Conservation (phyloP, 2,329 filamentous ascomycete genomes). For the Knoxdaviesia capensis region DNA sequence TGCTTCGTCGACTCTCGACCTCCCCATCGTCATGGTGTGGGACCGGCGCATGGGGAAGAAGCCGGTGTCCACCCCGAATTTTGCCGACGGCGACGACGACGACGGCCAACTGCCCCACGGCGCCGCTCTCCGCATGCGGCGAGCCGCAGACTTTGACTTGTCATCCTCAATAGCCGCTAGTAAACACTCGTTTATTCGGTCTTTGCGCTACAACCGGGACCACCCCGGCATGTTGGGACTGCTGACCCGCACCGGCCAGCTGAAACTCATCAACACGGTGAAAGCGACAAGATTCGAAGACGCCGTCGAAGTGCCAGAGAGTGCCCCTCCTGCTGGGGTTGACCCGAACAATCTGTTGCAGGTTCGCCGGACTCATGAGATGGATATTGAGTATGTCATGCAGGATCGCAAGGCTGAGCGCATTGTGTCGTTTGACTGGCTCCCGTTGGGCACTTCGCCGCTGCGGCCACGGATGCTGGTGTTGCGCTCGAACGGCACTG, state of each 20-base stretch:
- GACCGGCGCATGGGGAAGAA: conserved; percentile 45
- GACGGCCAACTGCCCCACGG: conserved; percentile 39
- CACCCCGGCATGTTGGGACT: conserved; percentile 40
- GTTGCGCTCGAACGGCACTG: conserved; percentile 36
- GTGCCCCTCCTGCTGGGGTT: conserved; percentile 5
- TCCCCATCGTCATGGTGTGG: conserved; percentile 59
- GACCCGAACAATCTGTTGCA: conserved; percentile 32
- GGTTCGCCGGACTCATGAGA: conserved; percentile 37
- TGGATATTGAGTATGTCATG: conserved; percentile 37
- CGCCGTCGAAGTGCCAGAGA: background rate
- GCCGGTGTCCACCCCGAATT: conserved; percentile 29
- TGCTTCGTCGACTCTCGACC: conserved; percentile 56
- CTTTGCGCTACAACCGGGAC: conserved; percentile 42
- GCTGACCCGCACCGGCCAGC: conserved; percentile 40
- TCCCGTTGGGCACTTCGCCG: conserved; percentile 34
- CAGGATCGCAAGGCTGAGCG: conserved; percentile 32
- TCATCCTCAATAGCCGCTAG: conserved; percentile 28
- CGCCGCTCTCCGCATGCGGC: conserved; percentile 35
- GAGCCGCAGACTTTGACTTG: conserved; percentile 33
- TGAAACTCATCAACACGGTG: conserved; percentile 38
- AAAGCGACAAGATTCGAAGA: conserved; percentile 13
- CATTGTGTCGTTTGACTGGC: conserved; percentile 49
- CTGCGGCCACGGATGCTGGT: conserved; percentile 38
- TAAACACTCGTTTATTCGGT: conserved; percentile 40
- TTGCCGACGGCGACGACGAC: conserved; percentile 36